phyloP scores from a whole-genome alignment of 805 yeast species.

The Metschnikowia corniflorae region DNA sequence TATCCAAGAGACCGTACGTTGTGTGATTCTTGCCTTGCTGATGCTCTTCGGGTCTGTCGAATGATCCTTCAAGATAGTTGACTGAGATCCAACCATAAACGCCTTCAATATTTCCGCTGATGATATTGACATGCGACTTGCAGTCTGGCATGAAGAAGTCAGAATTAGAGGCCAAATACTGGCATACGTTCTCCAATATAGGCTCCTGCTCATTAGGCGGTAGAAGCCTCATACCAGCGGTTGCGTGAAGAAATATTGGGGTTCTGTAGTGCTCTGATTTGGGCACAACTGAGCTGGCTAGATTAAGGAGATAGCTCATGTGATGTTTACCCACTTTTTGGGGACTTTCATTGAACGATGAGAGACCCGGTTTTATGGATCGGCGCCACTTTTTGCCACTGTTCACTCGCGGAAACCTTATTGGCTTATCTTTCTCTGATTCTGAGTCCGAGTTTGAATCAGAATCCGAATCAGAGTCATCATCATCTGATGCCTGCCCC shows the following conservation, averaged over 20 bases:
- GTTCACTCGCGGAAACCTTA: slow-evolving; percentile 26
- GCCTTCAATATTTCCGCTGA: slow-evolving; percentile 67
- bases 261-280: slow-evolving; percentile 57
- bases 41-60: slow-evolving; percentile 35
- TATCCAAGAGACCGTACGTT: slow-evolving; percentile 56
- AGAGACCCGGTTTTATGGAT: slow-evolving; percentile 52
- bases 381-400: slow-evolving; percentile 45
- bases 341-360: slow-evolving; percentile 47
- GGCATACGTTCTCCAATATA: slow-evolving; percentile 48
- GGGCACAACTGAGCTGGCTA: slow-evolving; percentile 53
- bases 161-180: slow-evolving; percentile 44
- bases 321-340: slow-evolving; percentile 52
- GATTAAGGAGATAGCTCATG: slow-evolving; percentile 44
- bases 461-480: slow-evolving; percentile 11
- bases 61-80: slow-evolving; percentile 50
- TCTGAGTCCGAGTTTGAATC: slow-evolving; percentile 13
- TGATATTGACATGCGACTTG: slow-evolving; percentile 51
- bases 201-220: slow-evolving; percentile 48
- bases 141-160: slow-evolving; percentile 62
- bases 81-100: slow-evolving; percentile 64
- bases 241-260: slow-evolving; percentile 65
- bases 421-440: slow-evolving; percentile 4
- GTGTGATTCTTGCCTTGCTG: slow-evolving; percentile 43
- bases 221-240: slow-evolving; percentile 64
- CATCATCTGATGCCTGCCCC: background rate